Percentiles rank a stretch among this genome's conserved stretches.
phyloP scores from a whole-genome alignment of 2,329 filamentous ascomycete genomes.

The Aspergillus uvarum region DNA sequence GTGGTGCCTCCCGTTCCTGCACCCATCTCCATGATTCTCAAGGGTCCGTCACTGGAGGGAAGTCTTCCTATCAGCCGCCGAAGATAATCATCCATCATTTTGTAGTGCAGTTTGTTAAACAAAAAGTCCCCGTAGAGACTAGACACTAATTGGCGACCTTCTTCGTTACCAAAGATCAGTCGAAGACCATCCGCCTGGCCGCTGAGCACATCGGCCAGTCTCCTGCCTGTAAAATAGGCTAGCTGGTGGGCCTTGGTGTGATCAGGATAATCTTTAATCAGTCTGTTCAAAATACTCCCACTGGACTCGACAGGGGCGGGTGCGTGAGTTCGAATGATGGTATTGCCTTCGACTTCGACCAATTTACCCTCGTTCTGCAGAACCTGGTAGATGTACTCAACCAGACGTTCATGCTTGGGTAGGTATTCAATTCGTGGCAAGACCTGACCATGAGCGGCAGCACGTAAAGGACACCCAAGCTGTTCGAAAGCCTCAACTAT shows the following conservation, averaged over 20 bases:
- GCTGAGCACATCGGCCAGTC: slow-evolving; percentile 1
- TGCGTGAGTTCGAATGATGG: slow-evolving; percentile 29
- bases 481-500: slow-evolving; percentile 32
- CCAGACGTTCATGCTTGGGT: slow-evolving; percentile 26
- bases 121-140: slow-evolving; percentile 35
- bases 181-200: slow-evolving; percentile 2
- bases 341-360: slow-evolving; percentile 24
- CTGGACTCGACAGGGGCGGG: slow-evolving; percentile 14
- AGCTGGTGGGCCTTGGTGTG: background rate
- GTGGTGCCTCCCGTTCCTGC: slow-evolving; percentile 29
- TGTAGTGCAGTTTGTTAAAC: slow-evolving; percentile 32
- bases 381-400: slow-evolving; percentile 32
- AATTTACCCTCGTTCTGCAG: slow-evolving; percentile 30
- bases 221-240: background rate
- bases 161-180: slow-evolving; percentile 37
- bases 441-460: slow-evolving; percentile 19
- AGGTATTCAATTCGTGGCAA: slow-evolving; percentile 23
- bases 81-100: slow-evolving; percentile 35
- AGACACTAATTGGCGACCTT: slow-evolving; percentile 34
- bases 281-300: background rate
- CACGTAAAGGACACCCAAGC: slow-evolving; percentile 24
- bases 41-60: slow-evolving; percentile 9
- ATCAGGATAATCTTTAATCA: background rate
- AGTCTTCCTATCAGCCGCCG: slow-evolving; percentile 16
- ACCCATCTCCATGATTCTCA: slow-evolving; percentile 43